Evolutionary conservation across 2,329 filamentous ascomycete genomes (phyloP).

Genomic region (Samsoniella hepiali): DNA sequence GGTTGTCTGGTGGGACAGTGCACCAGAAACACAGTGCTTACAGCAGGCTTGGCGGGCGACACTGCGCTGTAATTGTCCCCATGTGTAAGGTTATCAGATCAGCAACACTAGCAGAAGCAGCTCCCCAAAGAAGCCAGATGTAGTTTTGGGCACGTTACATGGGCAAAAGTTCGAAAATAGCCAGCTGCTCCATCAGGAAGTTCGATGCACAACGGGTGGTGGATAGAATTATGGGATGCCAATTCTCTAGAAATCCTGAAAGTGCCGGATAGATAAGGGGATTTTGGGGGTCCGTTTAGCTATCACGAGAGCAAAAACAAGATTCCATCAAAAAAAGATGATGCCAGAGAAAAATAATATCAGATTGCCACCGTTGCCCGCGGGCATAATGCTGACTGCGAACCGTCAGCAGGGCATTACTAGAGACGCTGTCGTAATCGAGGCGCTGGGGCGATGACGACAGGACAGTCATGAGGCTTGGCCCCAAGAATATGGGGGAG

Average conservation of each 20-base stretch:
- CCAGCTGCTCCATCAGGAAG: conserved; percentile 12
- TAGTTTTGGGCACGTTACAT: conserved; percentile 3
- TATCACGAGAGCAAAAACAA: too few relatives aligned
- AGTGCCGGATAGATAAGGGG: too few relatives aligned
- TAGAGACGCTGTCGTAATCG: conserved; percentile 1
- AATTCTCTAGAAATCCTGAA: not conserved
- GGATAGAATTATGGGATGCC: not conserved
- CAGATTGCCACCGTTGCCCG: not conserved
- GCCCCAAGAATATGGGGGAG: conserved; percentile 3
- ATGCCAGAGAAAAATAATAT: not conserved
- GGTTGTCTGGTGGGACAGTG: not conserved
- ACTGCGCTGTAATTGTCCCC: not conserved
- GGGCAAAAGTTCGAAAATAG: not conserved
- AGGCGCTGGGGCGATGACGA: conserved; percentile 17
- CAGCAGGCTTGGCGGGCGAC: not conserved
- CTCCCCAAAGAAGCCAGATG: not conserved
- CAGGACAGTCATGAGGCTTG: conserved; percentile 15
- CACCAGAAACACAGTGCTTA: not conserved
- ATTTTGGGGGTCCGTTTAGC: too few relatives aligned
- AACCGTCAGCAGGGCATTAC: conserved; percentile 12
- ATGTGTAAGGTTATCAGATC: not conserved
- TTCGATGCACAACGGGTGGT: not conserved
- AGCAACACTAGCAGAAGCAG: not conserved
- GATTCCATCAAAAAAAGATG: too few relatives aligned
- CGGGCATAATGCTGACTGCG: not conserved